Evolutionary conservation across 2,329 filamentous ascomycete species (phyloP), one percentile per base, ranked within the genome.

Genomic region (Xylariales sp.): DNA sequence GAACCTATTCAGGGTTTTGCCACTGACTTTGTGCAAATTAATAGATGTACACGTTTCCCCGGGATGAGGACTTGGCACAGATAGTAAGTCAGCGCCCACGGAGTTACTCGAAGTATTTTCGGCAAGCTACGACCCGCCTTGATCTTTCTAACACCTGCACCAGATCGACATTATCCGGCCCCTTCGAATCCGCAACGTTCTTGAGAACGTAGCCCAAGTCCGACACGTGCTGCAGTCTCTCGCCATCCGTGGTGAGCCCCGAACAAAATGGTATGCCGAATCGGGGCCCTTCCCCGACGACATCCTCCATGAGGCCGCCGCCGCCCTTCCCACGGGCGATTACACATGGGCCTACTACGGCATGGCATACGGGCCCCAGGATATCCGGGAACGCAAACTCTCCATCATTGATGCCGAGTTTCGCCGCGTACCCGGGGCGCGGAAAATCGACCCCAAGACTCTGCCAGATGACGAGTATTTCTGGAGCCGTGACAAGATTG

Each of bases 51-150:
- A 73, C 69, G 0, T 66, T 76, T 24, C 65, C 67, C 0, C 63
- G 59, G 24, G 71, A 75, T 24, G 68, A 73, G 27, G 69, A 76
- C 45, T 62, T 76, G 6, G 57, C 66, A 8, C 59, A 69, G 29
- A 60, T 70, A 27, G 62, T 73, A 50, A 45, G 46, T 37, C 25
- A 6, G 10, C 22, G 25, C 24, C 28, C 10, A 21, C 31, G 9
- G 6, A 27, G 24, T 31, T 12, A 32, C 10, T 32, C 11, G 10
- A 16, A 16, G 8, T 9, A 32, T 14, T 16, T 4, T 8, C 15
- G 29, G 12, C 29, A 14, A 18, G 29, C 12, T 9, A 16, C 19
- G 5, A 20, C 11, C 14, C 22, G 5, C 10, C 19, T 14, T 6
- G 10, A 16, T n/a, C 12, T 22, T 20, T 21, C 22, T 2, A 35